A percentile compares a stretch with the other conserved stretches of the same genome.
phyloP scores from a whole-genome alignment of 2,329 filamentous ascomycete species.

The Byssothecium circinans region DNA sequence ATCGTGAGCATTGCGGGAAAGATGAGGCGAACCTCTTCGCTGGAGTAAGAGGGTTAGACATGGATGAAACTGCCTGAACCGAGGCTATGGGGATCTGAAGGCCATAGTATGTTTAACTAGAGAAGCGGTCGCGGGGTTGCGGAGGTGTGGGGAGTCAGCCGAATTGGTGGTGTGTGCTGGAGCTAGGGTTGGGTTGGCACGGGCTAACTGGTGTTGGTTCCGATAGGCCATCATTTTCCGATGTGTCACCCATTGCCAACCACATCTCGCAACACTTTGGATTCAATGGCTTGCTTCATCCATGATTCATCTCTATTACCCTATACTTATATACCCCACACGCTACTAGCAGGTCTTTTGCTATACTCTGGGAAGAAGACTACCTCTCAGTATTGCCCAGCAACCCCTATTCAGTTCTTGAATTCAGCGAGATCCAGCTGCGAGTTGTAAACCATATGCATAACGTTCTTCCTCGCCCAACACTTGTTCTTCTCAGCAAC shows the following conservation, averaged over 20 bases:
- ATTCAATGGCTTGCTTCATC: no score
- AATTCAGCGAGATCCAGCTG: no score
- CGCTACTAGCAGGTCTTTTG: no score
- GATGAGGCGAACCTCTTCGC: constrained; percentile 14
- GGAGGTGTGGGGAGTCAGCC: not conserved
- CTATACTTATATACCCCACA: no score
- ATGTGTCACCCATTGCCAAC: not conserved
- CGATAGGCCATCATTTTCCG: constrained; percentile 9
- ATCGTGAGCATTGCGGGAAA: constrained; percentile 21
- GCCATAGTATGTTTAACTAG: constrained; percentile 1
- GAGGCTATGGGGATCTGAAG: constrained; percentile 2
- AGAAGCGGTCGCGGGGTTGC: not conserved
- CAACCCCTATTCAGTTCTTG: no score
- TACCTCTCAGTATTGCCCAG: no score
- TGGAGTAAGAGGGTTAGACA: constrained; percentile 18
- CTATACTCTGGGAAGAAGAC: no score
- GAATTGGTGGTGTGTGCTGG: not conserved
- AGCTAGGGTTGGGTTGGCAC: constrained; percentile 7
- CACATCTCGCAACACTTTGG: not conserved
- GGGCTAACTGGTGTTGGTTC: not conserved
- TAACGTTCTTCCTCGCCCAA: no score
- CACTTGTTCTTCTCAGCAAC: no score
- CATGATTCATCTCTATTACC: no score
- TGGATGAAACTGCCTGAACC: constrained; percentile 4
- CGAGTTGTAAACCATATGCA: no score